These are phyloP conservation scores for Coemansia sp. DNA, from an alignment of 192 early-diverging fungal genomes.

Conservation along the genomic window DNA sequence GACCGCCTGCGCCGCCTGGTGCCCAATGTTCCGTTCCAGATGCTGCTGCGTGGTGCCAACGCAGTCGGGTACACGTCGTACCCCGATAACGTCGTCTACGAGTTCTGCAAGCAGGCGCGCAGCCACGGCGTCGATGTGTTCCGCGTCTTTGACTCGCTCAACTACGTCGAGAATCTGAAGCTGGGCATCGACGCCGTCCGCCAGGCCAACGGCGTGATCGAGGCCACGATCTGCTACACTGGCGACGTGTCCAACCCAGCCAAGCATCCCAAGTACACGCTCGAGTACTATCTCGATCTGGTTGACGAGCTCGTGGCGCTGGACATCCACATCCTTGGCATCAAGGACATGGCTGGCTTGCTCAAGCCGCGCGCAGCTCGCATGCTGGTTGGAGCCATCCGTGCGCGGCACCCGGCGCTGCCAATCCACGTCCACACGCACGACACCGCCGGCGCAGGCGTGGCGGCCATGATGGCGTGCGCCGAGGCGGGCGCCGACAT, in stretches of 20 bases:
- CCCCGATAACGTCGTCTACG: constrained; percentile 96
- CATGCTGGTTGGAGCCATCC: constrained; percentile 85
- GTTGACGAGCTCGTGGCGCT: constrained; percentile 85
- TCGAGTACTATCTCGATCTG: constrained; percentile 93
- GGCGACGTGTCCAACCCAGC: constrained; percentile 91
- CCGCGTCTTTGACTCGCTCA: constrained; percentile 97
- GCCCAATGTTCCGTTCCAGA: constrained; percentile 98
- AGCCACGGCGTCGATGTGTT: constrained; percentile 94
- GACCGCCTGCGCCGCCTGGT: constrained; percentile 78
- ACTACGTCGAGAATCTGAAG: constrained; percentile 96
- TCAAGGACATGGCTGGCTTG: constrained; percentile 98
- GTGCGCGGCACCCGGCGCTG: constrained; percentile 83
- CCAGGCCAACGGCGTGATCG: constrained; percentile 92
- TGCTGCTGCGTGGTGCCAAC: constrained; percentile 97
- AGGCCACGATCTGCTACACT: constrained; percentile 91
- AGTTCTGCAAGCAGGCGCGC: constrained; percentile 92
- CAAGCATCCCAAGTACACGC: constrained; percentile 77
- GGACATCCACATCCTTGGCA: constrained; percentile 91
- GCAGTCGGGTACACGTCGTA: constrained; percentile 98
- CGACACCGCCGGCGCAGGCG: constrained; percentile 97
- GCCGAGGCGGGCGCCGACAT: constrained; percentile 94
- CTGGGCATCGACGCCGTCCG: constrained; percentile 93
- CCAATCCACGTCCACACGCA: constrained; percentile 97
- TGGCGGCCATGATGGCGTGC: constrained; percentile 92
- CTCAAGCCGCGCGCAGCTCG: constrained; percentile 91